Conservation (phyloP, 2,329 filamentous ascomycete genomes). For the Decorospora gaudefroyi region DNA sequence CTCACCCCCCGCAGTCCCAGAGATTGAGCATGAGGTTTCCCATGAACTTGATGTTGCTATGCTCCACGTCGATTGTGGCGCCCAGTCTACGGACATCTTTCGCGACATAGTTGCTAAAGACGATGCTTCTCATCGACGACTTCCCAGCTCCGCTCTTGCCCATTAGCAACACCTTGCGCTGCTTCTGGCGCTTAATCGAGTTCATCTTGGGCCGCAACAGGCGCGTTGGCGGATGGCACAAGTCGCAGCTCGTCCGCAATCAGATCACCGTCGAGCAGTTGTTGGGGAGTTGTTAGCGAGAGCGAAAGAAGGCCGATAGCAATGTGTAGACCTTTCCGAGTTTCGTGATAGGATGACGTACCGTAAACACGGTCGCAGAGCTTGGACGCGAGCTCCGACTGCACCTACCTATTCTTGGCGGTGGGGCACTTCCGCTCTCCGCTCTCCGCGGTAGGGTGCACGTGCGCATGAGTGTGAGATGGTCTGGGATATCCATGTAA, state of each 20-base stretch:
- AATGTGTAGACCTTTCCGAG: not conserved
- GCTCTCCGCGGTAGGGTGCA: slow-evolving; percentile 3
- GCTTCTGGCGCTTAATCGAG: slow-evolving; percentile 55
- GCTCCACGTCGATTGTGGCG: slow-evolving; percentile 96
- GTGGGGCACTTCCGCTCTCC: slow-evolving; percentile 15
- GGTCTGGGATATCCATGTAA: no score
- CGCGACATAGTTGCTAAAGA: slow-evolving; percentile 98
- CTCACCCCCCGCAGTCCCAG: slow-evolving; percentile 93
- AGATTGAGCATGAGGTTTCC: slow-evolving; percentile 96
- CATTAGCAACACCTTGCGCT: slow-evolving; percentile 63
- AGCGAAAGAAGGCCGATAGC: not conserved
- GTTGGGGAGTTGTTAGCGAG: not conserved
- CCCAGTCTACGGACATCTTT: slow-evolving; percentile 91
- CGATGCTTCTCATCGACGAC: slow-evolving; percentile 97
- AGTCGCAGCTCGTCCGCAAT: no score
- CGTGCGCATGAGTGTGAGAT: slow-evolving; percentile 6
- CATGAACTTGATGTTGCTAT: slow-evolving; percentile 98
- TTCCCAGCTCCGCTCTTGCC: slow-evolving; percentile 97
- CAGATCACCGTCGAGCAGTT: not conserved
- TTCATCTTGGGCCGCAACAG: slow-evolving; percentile 38
- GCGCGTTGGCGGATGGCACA: no score
- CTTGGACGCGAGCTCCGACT: slow-evolving; percentile 11
- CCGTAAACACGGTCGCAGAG: slow-evolving; percentile 17
- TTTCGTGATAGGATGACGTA: slow-evolving; percentile 18
- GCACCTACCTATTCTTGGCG: slow-evolving; percentile 13